These are phyloP conservation scores for Lactarius quietus DNA, from an alignment of 768 basidiomycete species.

Conservation along the genomic window DNA sequence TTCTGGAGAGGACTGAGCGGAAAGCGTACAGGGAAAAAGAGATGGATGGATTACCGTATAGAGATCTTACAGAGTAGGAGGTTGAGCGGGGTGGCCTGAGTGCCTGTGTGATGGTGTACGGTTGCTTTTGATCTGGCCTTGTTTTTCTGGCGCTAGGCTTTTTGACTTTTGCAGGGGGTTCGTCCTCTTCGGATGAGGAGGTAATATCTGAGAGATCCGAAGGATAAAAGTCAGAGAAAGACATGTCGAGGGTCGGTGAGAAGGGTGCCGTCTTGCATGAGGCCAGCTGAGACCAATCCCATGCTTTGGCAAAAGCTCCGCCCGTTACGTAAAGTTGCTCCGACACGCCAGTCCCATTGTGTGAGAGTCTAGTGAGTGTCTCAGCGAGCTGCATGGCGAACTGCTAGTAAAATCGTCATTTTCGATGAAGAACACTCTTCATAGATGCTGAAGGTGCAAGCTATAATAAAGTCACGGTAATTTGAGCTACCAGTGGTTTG, in stretches of 20 bases:
- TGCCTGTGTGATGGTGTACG: slow-evolving; percentile 23
- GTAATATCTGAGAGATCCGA: slow-evolving; percentile 33
- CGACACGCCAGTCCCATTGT: not conserved
- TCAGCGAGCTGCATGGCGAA: not conserved
- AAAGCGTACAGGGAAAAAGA: not conserved
- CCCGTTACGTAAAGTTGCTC: not conserved
- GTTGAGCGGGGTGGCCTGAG: slow-evolving; percentile 30
- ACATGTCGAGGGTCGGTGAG: slow-evolving; percentile 15
- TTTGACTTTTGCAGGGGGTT: slow-evolving; percentile 12
- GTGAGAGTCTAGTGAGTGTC: not conserved
- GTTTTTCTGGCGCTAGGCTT: slow-evolving; percentile 13
- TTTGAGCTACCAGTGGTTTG: not conserved
- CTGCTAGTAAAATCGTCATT: not conserved
- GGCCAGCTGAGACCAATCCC: not conserved
- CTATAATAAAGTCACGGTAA: not conserved
- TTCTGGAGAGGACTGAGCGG: slow-evolving; percentile 39
- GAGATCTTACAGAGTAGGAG: slow-evolving; percentile 33
- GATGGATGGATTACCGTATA: slow-evolving; percentile 30
- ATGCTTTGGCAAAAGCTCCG: not conserved
- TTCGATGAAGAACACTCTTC: no score
- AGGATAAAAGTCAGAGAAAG: slow-evolving; percentile 28
- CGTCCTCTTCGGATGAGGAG: slow-evolving; percentile 29
- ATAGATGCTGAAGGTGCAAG: not conserved
- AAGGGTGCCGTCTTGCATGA: not conserved
- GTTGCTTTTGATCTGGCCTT: not conserved